phyloP scores from a whole-genome alignment of 805 yeast genomes.

The Ogataea siamensis region DNA sequence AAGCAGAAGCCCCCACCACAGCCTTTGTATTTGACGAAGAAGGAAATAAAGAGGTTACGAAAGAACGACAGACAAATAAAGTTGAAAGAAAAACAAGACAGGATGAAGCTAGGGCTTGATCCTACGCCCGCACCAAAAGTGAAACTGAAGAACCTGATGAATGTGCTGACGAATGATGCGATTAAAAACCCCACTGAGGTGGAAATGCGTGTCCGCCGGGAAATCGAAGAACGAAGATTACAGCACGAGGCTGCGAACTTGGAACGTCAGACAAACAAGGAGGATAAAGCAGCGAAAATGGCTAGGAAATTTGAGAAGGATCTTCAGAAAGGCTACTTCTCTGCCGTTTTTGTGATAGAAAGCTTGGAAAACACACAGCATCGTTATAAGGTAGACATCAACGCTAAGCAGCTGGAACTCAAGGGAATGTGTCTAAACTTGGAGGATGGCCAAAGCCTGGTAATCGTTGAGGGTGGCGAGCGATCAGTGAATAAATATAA shows the following conservation, averaged over 20 bases:
- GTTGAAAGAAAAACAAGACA: conserved; percentile 71
- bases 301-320: conserved; percentile 47
- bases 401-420: conserved; percentile 70
- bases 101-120: conserved; percentile 75
- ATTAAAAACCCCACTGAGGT: conserved; percentile 86
- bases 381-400: conserved; percentile 69
- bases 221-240: conserved; percentile 59
- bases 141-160: conserved; percentile 79
- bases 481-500: conserved; percentile 61
- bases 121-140: conserved; percentile 91
- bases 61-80: conserved; percentile 62
- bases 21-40: conserved; percentile 65
- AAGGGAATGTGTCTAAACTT: conserved; percentile 59
- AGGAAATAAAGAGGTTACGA: conserved; percentile 72
- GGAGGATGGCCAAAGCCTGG: conserved; percentile 47
- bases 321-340: conserved; percentile 46
- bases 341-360: conserved; percentile 59
- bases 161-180: conserved; percentile 79
- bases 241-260: conserved; percentile 62
- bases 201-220: conserved; percentile 66
- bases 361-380: conserved; percentile 62
- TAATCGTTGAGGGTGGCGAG: conserved; percentile 74
- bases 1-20: conserved; percentile 38
- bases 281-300: conserved; percentile 52
- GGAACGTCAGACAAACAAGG: conserved; percentile 58